These are phyloP conservation scores for Verbena officinalis DNA, from an alignment of 257 asterid genomes.

Conservation along the genomic window DNA sequence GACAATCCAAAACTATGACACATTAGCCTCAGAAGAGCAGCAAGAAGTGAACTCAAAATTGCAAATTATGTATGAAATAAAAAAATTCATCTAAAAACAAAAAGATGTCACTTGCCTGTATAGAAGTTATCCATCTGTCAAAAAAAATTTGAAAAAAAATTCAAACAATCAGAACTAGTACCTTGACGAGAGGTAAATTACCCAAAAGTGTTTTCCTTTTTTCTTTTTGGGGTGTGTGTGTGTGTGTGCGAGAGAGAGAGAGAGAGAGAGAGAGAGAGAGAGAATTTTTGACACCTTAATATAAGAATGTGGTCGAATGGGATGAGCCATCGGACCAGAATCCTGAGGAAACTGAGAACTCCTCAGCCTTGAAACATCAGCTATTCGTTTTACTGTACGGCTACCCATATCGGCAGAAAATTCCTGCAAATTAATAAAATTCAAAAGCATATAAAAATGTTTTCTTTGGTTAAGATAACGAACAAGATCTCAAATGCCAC, in stretches of 20 bases:
- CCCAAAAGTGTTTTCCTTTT: constrained; percentile 3
- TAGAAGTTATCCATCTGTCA: constrained; percentile 91
- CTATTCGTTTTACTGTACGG: constrained; percentile 79
- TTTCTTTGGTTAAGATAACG: not conserved
- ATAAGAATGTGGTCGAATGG: constrained; percentile 83
- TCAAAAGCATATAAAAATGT: constrained; percentile 19
- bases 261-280: not conserved
- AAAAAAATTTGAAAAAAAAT: constrained; percentile 27
- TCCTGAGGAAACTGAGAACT: constrained; percentile 85
- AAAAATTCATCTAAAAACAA: not conserved
- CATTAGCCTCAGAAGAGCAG: constrained; percentile 16
- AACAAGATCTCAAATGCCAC: not conserved
- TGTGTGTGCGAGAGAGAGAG: no score
- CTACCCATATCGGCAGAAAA: constrained; percentile 91
- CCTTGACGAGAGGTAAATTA: not conserved
- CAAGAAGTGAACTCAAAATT: not conserved
- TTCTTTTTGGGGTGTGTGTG: not conserved
- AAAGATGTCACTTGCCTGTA: constrained; percentile 56
- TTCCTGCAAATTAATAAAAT: constrained; percentile 46
- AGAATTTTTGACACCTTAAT: constrained; percentile 55
- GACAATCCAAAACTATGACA: constrained; percentile 37
- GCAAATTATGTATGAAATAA: constrained; percentile 5
- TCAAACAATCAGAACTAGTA: constrained; percentile 3
- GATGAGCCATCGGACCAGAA: constrained; percentile 96
- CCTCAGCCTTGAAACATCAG: constrained; percentile 76